phyloP scores from a whole-genome alignment of 1,139 yeast species.

The Meyerozyma elateridarum region DNA sequence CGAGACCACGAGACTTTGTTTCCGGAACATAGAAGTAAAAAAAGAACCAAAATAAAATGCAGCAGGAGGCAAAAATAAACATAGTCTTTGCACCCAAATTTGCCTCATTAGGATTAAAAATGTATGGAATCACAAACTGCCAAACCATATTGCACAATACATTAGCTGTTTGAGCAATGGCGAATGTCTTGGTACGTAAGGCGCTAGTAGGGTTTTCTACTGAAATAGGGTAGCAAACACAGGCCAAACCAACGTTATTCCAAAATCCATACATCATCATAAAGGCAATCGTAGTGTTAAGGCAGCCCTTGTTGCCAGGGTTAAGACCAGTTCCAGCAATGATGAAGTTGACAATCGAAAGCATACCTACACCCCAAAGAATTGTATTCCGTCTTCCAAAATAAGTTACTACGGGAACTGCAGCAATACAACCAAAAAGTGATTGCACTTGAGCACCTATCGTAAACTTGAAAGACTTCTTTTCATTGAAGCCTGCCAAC shows the following conservation, averaged over 20 bases:
- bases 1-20: constrained; percentile 15
- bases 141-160: constrained; percentile 5
- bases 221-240: constrained; percentile 5
- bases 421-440: constrained; percentile 21
- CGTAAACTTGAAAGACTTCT: constrained; percentile 23
- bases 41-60: constrained; percentile 12
- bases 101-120: constrained; percentile 9
- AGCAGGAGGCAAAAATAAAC: constrained; percentile 12
- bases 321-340: no score
- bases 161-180: constrained; percentile 5
- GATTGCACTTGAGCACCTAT: constrained; percentile 27
- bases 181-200: constrained; percentile 6
- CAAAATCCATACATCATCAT: constrained; percentile 7
- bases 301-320: no score
- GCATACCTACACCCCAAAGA: no score
- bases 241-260: constrained; percentile 7
- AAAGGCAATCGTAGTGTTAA: constrained; percentile 6
- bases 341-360: no score
- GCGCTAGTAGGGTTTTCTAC: constrained; percentile 6
- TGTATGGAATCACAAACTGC: constrained; percentile 8
- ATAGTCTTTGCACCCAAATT: constrained; percentile 8
- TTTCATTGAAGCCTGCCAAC: constrained; percentile 26
- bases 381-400: constrained; percentile 19
- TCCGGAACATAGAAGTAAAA: constrained; percentile 12
- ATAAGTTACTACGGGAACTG: constrained; percentile 20